These are phyloP conservation scores for Ricinus communis DNA, from an alignment of 345 rosid species.

Conservation along the genomic window DNA sequence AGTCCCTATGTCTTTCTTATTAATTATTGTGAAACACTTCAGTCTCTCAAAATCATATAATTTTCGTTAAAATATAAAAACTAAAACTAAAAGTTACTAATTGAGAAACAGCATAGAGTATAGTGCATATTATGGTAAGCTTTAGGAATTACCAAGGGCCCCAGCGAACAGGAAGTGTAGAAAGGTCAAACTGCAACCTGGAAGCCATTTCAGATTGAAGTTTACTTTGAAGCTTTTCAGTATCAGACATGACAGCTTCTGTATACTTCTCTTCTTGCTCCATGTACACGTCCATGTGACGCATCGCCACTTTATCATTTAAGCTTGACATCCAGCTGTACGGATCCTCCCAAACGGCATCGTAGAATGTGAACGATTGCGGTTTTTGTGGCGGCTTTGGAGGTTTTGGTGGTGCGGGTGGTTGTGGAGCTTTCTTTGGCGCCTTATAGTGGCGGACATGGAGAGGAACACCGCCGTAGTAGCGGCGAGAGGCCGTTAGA, in stretches of 20 bases:
- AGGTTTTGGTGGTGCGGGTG: constrained; percentile 64
- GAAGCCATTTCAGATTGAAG: constrained; percentile 94
- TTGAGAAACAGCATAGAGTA: too few species aligned
- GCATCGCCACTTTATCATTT: constrained; percentile 88
- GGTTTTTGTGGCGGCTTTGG: constrained; percentile 90
- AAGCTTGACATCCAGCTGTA: constrained; percentile 95
- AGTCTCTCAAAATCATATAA: too few species aligned
- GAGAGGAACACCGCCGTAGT: constrained; percentile 19
- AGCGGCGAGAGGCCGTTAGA: constrained; percentile 30
- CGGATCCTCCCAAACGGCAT: constrained; percentile 82
- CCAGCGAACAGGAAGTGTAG: constrained; percentile 91
- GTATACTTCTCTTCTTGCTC: constrained; percentile 94
- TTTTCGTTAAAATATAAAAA: too few species aligned
- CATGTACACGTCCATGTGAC: constrained; percentile 93
- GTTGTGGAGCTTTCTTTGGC: constrained; percentile 36
- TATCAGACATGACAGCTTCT: constrained; percentile 77
- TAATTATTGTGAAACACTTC: too few species aligned
- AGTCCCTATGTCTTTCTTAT: too few species aligned
- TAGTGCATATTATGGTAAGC: too few species aligned
- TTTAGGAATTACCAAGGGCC: constrained; percentile 64
- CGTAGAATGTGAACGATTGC: constrained; percentile 63
- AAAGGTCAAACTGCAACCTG: constrained; percentile 71
- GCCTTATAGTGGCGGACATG: constrained; percentile 47
- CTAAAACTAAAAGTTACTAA: too few species aligned
- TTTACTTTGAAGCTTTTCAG: constrained; percentile 74